Conservation (phyloP, 148 eudicot species). For the Bassia scoparia region DNA sequence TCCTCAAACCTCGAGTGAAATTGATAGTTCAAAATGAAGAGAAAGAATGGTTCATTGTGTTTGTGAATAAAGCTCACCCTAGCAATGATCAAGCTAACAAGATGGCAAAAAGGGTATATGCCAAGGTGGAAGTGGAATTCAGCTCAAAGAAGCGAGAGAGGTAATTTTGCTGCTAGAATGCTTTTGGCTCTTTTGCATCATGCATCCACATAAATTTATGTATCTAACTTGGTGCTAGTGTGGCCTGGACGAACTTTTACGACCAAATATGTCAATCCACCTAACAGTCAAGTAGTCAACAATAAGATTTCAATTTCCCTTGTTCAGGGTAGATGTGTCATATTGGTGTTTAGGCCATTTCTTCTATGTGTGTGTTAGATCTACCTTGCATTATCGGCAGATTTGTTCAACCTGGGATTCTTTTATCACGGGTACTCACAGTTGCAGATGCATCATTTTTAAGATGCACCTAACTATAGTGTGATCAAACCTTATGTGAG, state of each 20-base stretch:
- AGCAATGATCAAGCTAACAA: constrained; percentile 88
- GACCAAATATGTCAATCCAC: background rate
- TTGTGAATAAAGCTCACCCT: constrained; percentile 83
- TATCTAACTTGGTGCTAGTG: background rate
- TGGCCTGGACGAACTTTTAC: background rate
- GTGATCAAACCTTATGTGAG: background rate
- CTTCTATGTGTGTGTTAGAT: background rate
- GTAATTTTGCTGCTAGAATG: constrained; percentile 32
- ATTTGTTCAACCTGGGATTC: background rate
- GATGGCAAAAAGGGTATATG: constrained; percentile 92
- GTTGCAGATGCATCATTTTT: background rate
- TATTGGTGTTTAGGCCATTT: background rate
- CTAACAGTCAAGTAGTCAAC: background rate
- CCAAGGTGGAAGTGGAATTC: constrained; percentile 90
- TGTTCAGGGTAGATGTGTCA: background rate
- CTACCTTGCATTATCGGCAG: background rate
- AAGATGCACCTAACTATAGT: background rate
- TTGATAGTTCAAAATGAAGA: constrained; percentile 87
- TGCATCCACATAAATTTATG: background rate
- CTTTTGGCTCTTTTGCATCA: background rate
- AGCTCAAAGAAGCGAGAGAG: constrained; percentile 96
- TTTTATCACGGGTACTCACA: background rate
- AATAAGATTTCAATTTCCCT: background rate
- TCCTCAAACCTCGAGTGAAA: constrained; percentile 87
- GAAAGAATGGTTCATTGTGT: constrained; percentile 91